Conservation (phyloP, 306 rosid genomes). For the Vigna radiata region DNA sequence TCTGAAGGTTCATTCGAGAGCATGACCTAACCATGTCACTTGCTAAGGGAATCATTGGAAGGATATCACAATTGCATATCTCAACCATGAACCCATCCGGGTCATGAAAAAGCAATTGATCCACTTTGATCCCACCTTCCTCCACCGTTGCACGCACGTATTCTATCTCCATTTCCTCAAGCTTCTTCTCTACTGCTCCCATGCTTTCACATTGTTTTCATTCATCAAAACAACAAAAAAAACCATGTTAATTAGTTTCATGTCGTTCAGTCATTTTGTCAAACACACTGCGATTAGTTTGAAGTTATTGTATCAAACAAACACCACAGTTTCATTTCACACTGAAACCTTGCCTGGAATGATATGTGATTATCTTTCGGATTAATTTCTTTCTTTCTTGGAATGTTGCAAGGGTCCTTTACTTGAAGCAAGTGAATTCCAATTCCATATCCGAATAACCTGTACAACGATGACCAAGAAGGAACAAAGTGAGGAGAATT, state of each 20-base stretch:
- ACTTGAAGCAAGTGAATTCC: constrained; percentile 88
- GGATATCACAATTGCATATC: constrained; percentile 88
- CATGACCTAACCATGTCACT: constrained; percentile 48
- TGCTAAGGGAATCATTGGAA: constrained; percentile 74
- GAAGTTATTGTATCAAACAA: too few species aligned
- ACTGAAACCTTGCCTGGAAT: constrained; percentile 66
- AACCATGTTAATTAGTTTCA: not conserved
- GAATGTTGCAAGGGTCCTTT: constrained; percentile 56
- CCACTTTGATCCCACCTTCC: constrained; percentile 83
- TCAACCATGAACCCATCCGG: constrained; percentile 99
- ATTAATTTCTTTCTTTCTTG: constrained; percentile 72
- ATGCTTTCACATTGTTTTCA: constrained; percentile 81
- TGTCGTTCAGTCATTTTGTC: not conserved
- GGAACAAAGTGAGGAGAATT: not conserved
- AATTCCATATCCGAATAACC: constrained; percentile 88
- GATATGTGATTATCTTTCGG: constrained; percentile 96
- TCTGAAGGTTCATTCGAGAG: constrained; percentile 43
- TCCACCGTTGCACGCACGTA: constrained; percentile 70
- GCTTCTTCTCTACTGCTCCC: constrained; percentile 87
- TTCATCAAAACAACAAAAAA: not conserved
- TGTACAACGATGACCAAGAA: constrained; percentile 14
- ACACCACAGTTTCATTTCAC: too few species aligned
- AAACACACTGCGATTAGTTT: too few species aligned
- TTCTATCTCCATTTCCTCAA: constrained; percentile 73
- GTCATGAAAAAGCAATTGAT: constrained; percentile 89